Base-by-base conservation (phyloP, 208 protist species). In the Wallacemonas sp. region DNA sequence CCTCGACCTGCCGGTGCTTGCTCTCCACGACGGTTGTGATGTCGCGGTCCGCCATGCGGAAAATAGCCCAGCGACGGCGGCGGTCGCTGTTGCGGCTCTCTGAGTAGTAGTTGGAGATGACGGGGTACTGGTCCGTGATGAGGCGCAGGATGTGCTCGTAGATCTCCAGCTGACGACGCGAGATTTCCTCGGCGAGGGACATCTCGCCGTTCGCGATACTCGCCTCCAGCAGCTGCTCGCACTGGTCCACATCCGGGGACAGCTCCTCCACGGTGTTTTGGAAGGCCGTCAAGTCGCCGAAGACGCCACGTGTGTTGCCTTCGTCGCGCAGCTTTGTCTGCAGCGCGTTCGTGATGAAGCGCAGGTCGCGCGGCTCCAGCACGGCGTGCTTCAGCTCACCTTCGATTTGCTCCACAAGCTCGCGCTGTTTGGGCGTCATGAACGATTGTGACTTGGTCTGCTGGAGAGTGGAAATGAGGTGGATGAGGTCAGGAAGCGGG, bases 121-220 rank as follows among this genome's bases (percentile, higher is more conserved):
- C 70, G 1, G 92, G 92, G 72, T 97, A 97, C 77, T 97, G 92
- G 21, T 94, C 85, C 2, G 75, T 85, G 68, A 94, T 93, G 54
- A 97, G 83, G 33, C 63, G 64, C 24, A 97, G 75, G 47, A 94
- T 90, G 61, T 88, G 85, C 71, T 97, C 89, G 62, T 87, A 94
- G 41, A 95, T 79, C 34, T 93, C 85, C 21, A 97, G 74, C 74
- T 97, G 92, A 3, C 85, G 83, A 32, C 71, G 63, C 16, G 83
- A 93, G 48, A 95, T 94, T 33, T 93, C 87, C 71, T 95, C 87
- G 12, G 89, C 92, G 23, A 95, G 80, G n/a, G 76, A 75, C 85
- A 97, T 93, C 72, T 97, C 89, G 29, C 92, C 92, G 56, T 97
- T 94, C 23, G 68, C 71, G 30, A 97, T 90, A 41, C 86, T 91